phyloP scores from a whole-genome alignment of 495 filamentous ascomycete species.

The Letharia columbiana region DNA sequence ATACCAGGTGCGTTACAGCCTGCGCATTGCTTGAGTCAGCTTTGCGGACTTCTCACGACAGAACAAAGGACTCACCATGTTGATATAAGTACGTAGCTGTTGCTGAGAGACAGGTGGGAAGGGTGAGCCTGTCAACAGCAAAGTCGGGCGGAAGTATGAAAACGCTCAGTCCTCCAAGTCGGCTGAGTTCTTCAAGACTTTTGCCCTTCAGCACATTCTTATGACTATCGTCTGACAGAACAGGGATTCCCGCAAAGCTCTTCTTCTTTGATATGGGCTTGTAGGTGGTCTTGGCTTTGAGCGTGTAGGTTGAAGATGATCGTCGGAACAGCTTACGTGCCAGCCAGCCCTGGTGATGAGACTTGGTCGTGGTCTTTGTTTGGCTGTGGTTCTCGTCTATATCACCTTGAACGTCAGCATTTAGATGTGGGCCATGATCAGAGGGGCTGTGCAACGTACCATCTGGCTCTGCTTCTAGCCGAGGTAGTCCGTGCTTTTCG shows the following conservation, averaged over 20 bases:
- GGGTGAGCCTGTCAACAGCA: conserved; percentile 50
- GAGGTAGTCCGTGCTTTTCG: conserved; percentile 28
- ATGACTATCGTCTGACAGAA: conserved; percentile 33
- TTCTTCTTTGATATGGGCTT: conserved; percentile 21
- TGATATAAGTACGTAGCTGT: conserved; percentile 56
- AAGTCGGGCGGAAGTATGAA: conserved; percentile 60
- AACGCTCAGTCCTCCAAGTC: conserved; percentile 64
- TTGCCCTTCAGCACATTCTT: conserved; percentile 50
- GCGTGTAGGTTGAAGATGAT: conserved; percentile 27
- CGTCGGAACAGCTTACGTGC: conserved; percentile 28
- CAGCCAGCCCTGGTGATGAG: conserved; percentile 28
- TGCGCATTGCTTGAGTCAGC: conserved; percentile 11
- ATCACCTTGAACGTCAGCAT: not conserved
- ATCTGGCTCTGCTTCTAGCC: conserved; percentile 7
- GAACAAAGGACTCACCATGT: conserved; percentile 46
- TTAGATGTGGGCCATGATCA: not conserved
- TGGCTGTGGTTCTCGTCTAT: conserved; percentile 5
- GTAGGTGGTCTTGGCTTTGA: conserved; percentile 25
- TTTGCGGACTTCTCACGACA: not conserved
- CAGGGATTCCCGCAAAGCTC: conserved; percentile 23
- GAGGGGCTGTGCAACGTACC: conserved; percentile 2
- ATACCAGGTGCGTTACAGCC: conserved; percentile 46
- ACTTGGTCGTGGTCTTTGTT: conserved; percentile 10
- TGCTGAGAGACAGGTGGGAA: conserved; percentile 71
- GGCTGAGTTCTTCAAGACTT: conserved; percentile 54